Conservation (phyloP, 305 asterid genomes). For the Nicotiana rustica region DNA sequence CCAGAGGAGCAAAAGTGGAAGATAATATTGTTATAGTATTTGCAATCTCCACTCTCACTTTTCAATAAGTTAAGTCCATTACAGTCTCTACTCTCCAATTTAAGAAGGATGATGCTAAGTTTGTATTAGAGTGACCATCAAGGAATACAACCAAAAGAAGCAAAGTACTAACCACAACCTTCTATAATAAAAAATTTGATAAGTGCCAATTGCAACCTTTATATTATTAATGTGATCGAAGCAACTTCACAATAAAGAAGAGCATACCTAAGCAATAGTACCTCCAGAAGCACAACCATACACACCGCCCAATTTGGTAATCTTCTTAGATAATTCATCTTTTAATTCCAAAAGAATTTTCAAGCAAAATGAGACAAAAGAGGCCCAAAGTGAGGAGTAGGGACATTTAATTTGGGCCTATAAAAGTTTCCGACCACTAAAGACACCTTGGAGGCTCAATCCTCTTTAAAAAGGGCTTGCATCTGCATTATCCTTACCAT, state of each 20-base stretch:
- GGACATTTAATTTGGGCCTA: background rate
- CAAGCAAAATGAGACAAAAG: background rate
- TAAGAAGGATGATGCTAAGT: slow-evolving; percentile 2
- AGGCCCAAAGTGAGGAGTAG: background rate
- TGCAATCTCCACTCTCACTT: background rate
- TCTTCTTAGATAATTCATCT: background rate
- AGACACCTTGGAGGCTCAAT: background rate
- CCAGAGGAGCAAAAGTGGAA: background rate
- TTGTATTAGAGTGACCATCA: background rate
- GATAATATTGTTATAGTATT: slow-evolving; percentile 27
- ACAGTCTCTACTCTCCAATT: background rate
- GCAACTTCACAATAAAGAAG: background rate
- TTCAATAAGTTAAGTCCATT: slow-evolving; percentile 7
- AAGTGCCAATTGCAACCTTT: background rate
- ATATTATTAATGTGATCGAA: background rate
- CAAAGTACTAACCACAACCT: background rate
- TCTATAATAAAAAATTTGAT: too few species aligned
- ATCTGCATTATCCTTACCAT: slow-evolving; percentile 8
- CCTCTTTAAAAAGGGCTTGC: background rate
- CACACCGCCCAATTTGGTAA: slow-evolving; percentile 8
- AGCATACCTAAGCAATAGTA: background rate
- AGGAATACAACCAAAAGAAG: background rate
- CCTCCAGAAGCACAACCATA: slow-evolving; percentile 23
- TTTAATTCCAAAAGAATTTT: background rate
- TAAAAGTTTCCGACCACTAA: background rate